Evolutionary conservation across 164 flowering plant genomes (phyloP).

Genomic region (Hamamelis virginiana): DNA sequence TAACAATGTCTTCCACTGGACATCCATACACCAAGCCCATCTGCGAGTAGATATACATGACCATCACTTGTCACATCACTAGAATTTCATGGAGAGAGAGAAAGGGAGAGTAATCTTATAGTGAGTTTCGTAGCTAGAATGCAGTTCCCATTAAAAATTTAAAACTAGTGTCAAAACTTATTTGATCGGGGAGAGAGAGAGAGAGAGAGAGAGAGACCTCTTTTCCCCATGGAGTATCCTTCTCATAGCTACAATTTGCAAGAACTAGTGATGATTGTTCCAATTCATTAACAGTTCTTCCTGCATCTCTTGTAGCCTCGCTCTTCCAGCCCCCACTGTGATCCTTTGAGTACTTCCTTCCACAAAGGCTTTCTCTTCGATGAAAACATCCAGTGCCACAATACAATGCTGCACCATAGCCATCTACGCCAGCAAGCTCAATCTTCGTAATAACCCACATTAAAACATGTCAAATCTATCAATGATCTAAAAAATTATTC

Average conservation of each 20-base stretch:
- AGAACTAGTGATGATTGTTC: constrained; percentile 27
- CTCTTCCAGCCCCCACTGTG: constrained; percentile 6
- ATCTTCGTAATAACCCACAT: constrained; percentile 35
- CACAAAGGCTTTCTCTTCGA: constrained; percentile 56
- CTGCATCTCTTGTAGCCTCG: neutral
- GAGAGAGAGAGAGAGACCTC: constrained; percentile 26
- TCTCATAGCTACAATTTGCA: constrained; percentile 37
- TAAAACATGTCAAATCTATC: too few relatives aligned
- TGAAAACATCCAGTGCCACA: constrained; percentile 78
- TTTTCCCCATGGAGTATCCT: constrained; percentile 39
- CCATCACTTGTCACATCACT: neutral
- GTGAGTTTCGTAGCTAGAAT: too few relatives aligned
- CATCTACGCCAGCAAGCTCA: constrained; percentile 59
- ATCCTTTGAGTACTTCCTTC: constrained; percentile 29
- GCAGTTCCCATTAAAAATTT: too few relatives aligned
- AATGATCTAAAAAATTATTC: neutral
- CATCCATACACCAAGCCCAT: constrained; percentile 63
- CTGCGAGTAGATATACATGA: constrained; percentile 20
- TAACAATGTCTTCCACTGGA: constrained; percentile 57
- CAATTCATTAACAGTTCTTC: constrained; percentile 15
- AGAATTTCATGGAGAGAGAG: constrained; percentile 40
- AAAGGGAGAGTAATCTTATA: neutral
- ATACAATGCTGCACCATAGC: constrained; percentile 54
- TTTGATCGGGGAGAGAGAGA: neutral
- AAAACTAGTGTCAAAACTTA: too few relatives aligned